Evolutionary conservation across 2,329 filamentous ascomycete genomes (phyloP), one percentile per base, ranked within the genome.

Genomic region (Claviceps arundinis): DNA sequence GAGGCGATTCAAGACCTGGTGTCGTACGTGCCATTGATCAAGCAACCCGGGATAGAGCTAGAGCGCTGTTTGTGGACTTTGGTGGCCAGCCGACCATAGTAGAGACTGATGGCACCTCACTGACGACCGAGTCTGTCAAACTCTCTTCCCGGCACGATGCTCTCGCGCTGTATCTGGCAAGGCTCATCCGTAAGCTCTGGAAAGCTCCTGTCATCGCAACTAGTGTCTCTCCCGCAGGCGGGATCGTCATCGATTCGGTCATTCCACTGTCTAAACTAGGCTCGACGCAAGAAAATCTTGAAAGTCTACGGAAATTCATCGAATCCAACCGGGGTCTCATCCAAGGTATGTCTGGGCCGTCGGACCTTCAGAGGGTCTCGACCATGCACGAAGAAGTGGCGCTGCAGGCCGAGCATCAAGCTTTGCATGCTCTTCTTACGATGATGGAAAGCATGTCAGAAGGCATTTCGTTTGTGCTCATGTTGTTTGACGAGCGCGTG

Each of bases 391-490:
- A 96, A 60, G 91, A 97, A 66, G 80, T 95, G 47, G 88, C 90
- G 1, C 74, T 95, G 22, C 91, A 96, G 65, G 91, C 89, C 14
- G 93, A 98, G 67, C 91, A 98, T 64, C 87, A 94, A 60, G 90
- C 90, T 11, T 77, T 98, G 57, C 85, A 93, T 62, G 89, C 89
- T 2, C 73, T 98, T 48, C 81, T 95, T 56, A 83, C 85, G 57
- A 75, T 98, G 24, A 88, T 96, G 66, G 84, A 85, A 51, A 89
- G 89, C 65, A 93, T 96, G 41, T 90, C 93, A 7, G 93, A 98
- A 66, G 93, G 93, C 4, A 95, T 98, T 50, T 95, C 91, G 0
- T 98, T 98, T 60, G 89, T 96, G 4, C 76, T 91, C 22, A 93
- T 96, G 64, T 76, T 98, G 1, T 97, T 97, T 55, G 91, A 97